Percentiles rank a stretch among this genome's conserved stretches.
These are phyloP conservation scores for Talaromyces verruculosus DNA, from an alignment of 2,329 filamentous ascomycete species.

Conservation along the genomic window DNA sequence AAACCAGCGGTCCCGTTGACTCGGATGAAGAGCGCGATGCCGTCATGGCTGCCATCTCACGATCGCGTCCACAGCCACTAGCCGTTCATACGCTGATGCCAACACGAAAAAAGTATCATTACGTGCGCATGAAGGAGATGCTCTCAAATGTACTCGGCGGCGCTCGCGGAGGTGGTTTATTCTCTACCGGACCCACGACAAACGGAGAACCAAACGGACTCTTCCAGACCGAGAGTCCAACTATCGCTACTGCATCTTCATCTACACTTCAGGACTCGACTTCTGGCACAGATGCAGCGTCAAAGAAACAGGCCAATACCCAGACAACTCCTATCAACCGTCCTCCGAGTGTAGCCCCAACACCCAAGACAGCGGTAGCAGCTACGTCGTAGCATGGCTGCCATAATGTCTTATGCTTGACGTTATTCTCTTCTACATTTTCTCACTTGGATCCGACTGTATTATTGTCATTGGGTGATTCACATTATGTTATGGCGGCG, in stretches of 20 bases:
- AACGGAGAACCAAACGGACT: slow-evolving; percentile 34
- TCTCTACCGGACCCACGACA: slow-evolving; percentile 39
- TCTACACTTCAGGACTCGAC: slow-evolving; percentile 21
- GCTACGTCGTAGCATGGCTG: slow-evolving; percentile 21
- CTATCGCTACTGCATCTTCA: slow-evolving; percentile 25
- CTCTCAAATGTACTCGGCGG: slow-evolving; percentile 59
- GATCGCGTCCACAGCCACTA: slow-evolving; percentile 75
- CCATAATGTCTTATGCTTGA: neutral
- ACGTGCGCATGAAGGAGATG: slow-evolving; percentile 64
- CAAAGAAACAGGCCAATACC: slow-evolving; percentile 27
- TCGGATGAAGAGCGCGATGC: slow-evolving; percentile 90
- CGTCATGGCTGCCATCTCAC: slow-evolving; percentile 76
- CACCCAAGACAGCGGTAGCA: slow-evolving; percentile 27
- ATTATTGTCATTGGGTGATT: neutral
- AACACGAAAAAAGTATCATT: slow-evolving; percentile 57
- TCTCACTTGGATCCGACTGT: neutral
- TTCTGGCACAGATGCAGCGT: slow-evolving; percentile 29
- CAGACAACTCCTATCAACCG: slow-evolving; percentile 19
- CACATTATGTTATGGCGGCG: slow-evolving; percentile 8
- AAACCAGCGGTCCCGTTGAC: slow-evolving; percentile 78
- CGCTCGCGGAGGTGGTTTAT: slow-evolving; percentile 48
- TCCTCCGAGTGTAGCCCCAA: slow-evolving; percentile 11
- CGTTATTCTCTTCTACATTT: neutral
- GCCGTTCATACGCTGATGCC: slow-evolving; percentile 61
- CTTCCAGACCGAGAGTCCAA: slow-evolving; percentile 35